Evolutionary conservation across 768 basidiomycete genomes (phyloP).

Genomic region (Tremella yokohamensis): DNA sequence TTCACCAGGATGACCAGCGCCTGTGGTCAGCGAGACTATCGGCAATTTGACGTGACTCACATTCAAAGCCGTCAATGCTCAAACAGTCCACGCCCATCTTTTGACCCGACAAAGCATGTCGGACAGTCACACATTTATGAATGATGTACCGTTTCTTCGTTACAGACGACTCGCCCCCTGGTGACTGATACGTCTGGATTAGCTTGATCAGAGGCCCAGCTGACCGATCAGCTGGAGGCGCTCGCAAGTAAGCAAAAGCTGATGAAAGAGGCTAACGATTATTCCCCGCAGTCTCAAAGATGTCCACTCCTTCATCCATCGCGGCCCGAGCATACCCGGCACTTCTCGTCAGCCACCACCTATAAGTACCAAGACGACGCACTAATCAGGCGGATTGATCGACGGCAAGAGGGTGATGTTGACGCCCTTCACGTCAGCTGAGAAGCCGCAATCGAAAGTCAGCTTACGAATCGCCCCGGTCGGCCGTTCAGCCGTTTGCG

Average conservation of each 20-base stretch:
- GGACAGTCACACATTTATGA: constrained; percentile 61
- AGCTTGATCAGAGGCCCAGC: constrained; percentile 73
- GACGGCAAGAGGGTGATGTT: constrained; percentile 75
- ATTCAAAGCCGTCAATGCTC: constrained; percentile 89
- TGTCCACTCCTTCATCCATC: constrained; percentile 77
- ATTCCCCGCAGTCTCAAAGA: constrained; percentile 91
- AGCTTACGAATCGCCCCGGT: constrained; percentile 37
- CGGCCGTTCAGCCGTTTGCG: constrained; percentile 53
- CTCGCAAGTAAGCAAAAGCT: neutral
- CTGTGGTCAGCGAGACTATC: constrained; percentile 52
- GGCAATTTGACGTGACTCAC: constrained; percentile 53
- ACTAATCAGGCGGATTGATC: constrained; percentile 88
- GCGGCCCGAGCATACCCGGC: constrained; percentile 56
- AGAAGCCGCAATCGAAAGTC: neutral
- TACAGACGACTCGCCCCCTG: constrained; percentile 31
- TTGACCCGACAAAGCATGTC: constrained; percentile 56
- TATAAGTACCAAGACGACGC: constrained; percentile 45
- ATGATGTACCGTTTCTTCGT: constrained; percentile 56
- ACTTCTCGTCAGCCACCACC: constrained; percentile 12
- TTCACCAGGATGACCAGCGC: constrained; percentile 91
- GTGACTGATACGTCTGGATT: constrained; percentile 71
- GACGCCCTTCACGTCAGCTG: constrained; percentile 64
- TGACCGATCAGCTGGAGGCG: constrained; percentile 49
- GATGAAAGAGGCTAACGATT: constrained; percentile 61
- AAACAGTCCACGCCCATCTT: constrained; percentile 75